Percentiles rank a stretch among this genome's conserved stretches.
phyloP scores from a whole-genome alignment of 768 basidiomycete genomes.

The Boletus rufocinnamomeus region DNA sequence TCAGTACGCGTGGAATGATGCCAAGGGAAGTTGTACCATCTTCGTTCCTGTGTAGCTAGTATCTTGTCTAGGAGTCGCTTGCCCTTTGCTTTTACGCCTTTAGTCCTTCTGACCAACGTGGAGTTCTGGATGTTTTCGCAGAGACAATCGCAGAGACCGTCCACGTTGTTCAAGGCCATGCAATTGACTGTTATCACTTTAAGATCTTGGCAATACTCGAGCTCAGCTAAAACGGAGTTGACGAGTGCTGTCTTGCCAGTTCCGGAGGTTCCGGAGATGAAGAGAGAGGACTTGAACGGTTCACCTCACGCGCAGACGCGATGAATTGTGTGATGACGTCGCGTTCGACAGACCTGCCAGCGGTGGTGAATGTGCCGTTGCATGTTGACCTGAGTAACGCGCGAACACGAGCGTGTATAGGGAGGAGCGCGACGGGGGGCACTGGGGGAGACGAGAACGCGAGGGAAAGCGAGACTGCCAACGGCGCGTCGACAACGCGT shows the following conservation, averaged over 20 bases:
- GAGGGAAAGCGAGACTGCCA: constrained; percentile 40
- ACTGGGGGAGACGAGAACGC: constrained; percentile 59
- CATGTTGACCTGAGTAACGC: constrained; percentile 73
- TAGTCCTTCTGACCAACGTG: constrained; percentile 38
- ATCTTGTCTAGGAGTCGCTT: constrained; percentile 49
- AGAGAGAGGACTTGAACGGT: constrained; percentile 52
- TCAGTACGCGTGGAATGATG: constrained; percentile 21
- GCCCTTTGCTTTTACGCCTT: constrained; percentile 46
- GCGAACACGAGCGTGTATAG: constrained; percentile 62
- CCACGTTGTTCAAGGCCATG: constrained; percentile 70
- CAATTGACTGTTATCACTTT: constrained; percentile 70
- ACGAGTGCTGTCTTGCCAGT: constrained; percentile 91
- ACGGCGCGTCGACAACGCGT: constrained; percentile 31
- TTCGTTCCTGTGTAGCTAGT: constrained; percentile 44
- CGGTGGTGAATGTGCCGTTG: constrained; percentile 53
- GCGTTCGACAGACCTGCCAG: constrained; percentile 71
- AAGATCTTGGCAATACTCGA: constrained; percentile 41
- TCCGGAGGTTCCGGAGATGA: constrained; percentile 91
- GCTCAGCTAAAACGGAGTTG: constrained; percentile 56
- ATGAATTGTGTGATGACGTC: constrained; percentile 60
- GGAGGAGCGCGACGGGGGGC: constrained; percentile 46
- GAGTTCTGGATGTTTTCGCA: constrained; percentile 51
- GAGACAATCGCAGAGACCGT: constrained; percentile 70
- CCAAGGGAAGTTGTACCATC: constrained; percentile 46
- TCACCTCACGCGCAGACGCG: constrained; percentile 46